These are phyloP conservation scores for Ceratopteris richardii DNA, from an alignment of 75 land plant genomes.

Conservation along the genomic window DNA sequence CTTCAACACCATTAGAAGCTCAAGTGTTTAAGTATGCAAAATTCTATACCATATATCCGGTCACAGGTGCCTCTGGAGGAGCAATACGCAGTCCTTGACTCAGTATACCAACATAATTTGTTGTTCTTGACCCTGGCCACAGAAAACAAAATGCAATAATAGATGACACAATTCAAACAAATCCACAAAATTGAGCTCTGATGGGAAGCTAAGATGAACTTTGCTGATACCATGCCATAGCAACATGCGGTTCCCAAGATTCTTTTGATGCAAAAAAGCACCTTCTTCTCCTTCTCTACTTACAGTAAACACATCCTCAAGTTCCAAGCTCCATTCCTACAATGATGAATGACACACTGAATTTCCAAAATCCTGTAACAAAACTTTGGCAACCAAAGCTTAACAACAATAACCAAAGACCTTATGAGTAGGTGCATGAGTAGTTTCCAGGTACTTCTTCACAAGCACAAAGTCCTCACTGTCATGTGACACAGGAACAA, in stretches of 20 bases:
- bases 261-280: slow-evolving; percentile 47
- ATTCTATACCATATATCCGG: slow-evolving; percentile 84
- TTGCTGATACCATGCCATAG: slow-evolving; percentile 79
- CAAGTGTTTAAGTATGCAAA: slow-evolving; percentile 11
- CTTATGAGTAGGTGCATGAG: slow-evolving; percentile 98
- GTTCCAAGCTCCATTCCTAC: slow-evolving; percentile 85
- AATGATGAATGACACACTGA: not conserved
- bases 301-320: slow-evolving; percentile 89
- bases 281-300: slow-evolving; percentile 84
- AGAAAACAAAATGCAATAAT: slow-evolving; percentile 6
- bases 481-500: slow-evolving; percentile 71
- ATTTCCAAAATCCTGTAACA: slow-evolving; percentile 1
- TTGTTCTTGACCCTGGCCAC: slow-evolving; percentile 84
- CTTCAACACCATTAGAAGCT: not conserved
- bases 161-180: too few species aligned
- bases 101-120: slow-evolving; percentile 95
- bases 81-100: slow-evolving; percentile 97
- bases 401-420: too few species aligned
- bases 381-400: not conserved
- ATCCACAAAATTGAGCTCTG: too few species aligned
- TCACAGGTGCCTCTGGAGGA: slow-evolving; percentile 96
- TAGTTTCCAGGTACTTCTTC: slow-evolving; percentile 65
- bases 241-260: slow-evolving; percentile 73
- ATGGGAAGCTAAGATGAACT: too few species aligned
- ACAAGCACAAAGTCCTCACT: slow-evolving; percentile 72